Conservation (phyloP, 768 basidiomycete species). For the Agaricus subrufescens region DNA sequence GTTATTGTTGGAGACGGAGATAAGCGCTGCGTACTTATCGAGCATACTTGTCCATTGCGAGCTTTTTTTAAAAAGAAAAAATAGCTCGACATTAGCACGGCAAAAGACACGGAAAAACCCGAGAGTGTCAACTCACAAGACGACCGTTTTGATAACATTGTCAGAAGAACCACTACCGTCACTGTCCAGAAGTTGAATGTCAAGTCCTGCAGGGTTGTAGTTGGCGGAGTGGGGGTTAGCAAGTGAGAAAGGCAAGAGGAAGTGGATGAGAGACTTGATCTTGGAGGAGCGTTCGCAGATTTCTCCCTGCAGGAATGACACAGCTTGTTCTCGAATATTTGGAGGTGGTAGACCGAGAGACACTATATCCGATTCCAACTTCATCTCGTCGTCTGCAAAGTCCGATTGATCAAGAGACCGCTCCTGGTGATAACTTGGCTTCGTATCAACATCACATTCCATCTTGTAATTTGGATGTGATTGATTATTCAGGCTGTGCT, state of each 20-base stretch:
- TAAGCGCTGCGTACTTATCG: constrained; percentile 56
- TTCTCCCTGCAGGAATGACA: constrained; percentile 23
- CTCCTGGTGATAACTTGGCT: neutral
- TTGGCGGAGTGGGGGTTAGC: constrained; percentile 84
- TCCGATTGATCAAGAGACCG: neutral
- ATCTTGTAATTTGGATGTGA: neutral
- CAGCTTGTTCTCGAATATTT: constrained; percentile 3
- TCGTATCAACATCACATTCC: neutral
- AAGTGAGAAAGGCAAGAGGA: constrained; percentile 77
- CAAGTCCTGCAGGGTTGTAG: constrained; percentile 60
- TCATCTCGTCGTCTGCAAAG: neutral
- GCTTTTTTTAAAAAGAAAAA: constrained; percentile 30
- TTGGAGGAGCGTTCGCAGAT: constrained; percentile 82
- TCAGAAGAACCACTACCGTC: constrained; percentile 69
- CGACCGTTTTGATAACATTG: constrained; percentile 81
- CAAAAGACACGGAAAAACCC: neutral
- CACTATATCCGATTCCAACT: neutral
- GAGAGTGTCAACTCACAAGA: constrained; percentile 65
- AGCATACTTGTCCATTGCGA: constrained; percentile 96
- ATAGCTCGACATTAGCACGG: neutral
- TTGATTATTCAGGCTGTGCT: neutral
- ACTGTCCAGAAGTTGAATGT: constrained; percentile 74
- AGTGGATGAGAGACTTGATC: constrained; percentile 74
- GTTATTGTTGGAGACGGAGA: neutral
- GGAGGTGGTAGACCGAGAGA: neutral